A percentile compares a stretch with the other conserved stretches of the same genome.
phyloP scores from a whole-genome alignment of 495 filamentous ascomycete species.

The Tetracladium setigerum region DNA sequence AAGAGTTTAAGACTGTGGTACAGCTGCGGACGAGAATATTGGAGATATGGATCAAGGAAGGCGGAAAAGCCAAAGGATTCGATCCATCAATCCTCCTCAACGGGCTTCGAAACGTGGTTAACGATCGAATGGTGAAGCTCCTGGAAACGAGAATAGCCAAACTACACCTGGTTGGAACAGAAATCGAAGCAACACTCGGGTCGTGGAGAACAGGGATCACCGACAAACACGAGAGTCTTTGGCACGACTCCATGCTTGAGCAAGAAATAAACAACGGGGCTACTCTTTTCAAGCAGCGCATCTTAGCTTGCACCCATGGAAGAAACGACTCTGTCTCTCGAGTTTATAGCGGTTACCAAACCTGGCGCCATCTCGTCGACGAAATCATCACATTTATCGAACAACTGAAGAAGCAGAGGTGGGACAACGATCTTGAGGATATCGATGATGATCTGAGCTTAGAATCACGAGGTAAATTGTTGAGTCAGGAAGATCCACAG shows the following conservation, averaged over 20 bases:
- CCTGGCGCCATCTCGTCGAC: conserved; percentile 60
- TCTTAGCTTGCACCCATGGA: conserved; percentile 48
- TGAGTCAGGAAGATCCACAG: conserved; percentile 68
- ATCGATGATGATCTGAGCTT: conserved; percentile 67
- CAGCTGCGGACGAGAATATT: conserved; percentile 61
- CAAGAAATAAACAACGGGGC: conserved; percentile 36
- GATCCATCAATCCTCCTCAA: conserved; percentile 57
- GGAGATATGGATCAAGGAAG: conserved; percentile 62
- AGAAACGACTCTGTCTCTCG: conserved; percentile 55
- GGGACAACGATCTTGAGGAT: conserved; percentile 70
- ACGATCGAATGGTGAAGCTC: conserved; percentile 51
- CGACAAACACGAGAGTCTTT: conserved; percentile 41
- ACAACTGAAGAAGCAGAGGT: conserved; percentile 57
- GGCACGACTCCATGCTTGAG: conserved; percentile 49
- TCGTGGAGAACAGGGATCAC: conserved; percentile 46
- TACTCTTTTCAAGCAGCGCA: conserved; percentile 33
- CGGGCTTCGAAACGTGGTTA: conserved; percentile 60
- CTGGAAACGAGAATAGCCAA: conserved; percentile 49
- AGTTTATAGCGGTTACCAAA: conserved; percentile 51
- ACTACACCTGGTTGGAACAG: conserved; percentile 51
- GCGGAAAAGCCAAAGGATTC: conserved; percentile 42
- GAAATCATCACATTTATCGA: conserved; percentile 53
- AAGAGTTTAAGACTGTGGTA: conserved; percentile 59
- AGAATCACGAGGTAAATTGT: conserved; percentile 52
- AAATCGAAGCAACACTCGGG: conserved; percentile 41